phyloP scores from a whole-genome alignment of 345 rosid species.

The Pistacia vera region DNA sequence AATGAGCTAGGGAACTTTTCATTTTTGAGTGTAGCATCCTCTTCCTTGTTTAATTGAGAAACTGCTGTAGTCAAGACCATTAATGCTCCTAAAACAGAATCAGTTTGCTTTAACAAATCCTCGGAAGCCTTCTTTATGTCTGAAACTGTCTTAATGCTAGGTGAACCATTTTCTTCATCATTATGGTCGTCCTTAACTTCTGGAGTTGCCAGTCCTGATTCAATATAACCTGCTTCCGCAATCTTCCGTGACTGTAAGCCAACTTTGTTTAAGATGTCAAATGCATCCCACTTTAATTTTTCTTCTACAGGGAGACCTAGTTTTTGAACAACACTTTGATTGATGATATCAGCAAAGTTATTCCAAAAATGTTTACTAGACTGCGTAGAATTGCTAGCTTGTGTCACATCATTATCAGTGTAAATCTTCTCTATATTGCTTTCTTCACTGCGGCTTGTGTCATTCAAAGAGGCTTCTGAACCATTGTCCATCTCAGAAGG shows the following conservation, averaged over 20 bases:
- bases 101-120: slow-evolving; percentile 83
- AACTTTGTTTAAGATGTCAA: slow-evolving; percentile 65
- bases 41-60: slow-evolving; percentile 68
- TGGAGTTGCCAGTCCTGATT: slow-evolving; percentile 87
- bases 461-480: slow-evolving; percentile 29
- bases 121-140: slow-evolving; percentile 77
- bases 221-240: slow-evolving; percentile 77
- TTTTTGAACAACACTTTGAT: slow-evolving; percentile 68
- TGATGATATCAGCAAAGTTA: slow-evolving; percentile 57
- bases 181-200: slow-evolving; percentile 41
- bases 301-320: slow-evolving; percentile 64
- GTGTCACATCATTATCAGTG: slow-evolving; percentile 27
- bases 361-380: slow-evolving; percentile 69
- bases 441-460: slow-evolving; percentile 23
- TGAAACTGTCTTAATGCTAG: slow-evolving; percentile 35
- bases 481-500: slow-evolving; percentile 31
- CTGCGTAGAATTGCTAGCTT: slow-evolving; percentile 33
- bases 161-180: slow-evolving; percentile 40
- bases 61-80: slow-evolving; percentile 82
- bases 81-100: slow-evolving; percentile 83
- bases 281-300: slow-evolving; percentile 76
- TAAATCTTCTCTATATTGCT: slow-evolving; percentile 24
- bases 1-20: slow-evolving; percentile 44
- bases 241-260: slow-evolving; percentile 73
- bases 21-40: slow-evolving; percentile 11